Base-by-base conservation (phyloP, 1,284 basidiomycete genomes). In the Leccinum subatratum region DNA sequence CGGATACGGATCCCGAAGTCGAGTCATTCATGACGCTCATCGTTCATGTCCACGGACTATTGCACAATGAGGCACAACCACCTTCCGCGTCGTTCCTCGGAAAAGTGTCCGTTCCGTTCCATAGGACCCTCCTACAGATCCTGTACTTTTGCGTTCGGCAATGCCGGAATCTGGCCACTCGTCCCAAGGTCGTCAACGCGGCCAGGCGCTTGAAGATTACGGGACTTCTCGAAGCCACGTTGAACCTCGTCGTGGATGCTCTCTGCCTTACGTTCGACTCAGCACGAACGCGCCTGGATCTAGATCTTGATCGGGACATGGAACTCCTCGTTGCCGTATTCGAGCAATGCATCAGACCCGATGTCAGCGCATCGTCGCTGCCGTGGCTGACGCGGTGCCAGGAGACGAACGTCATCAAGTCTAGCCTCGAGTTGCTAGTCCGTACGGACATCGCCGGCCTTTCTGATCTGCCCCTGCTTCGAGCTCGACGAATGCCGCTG, bases 351-450 rank as follows among this genome's bases (percentile, higher is more conserved):
- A 91, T 86, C 4, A 83, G 86, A 14, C 79, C 83, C 9, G 89
- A 91, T 48, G 82, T 94, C 63, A 86, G 85, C 61, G 80, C 84
- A 0, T 87, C 90, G 0, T 85, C 91, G 1, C 79, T 82, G 2
- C 76, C 83, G 14, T 97, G 95, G 95, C 81, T 97, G 58, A 83
- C 88, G 22, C 83, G 87, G 62, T 91, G 93, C 67, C 91, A 94
- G 73, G 91, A 94, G 73, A 89, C 88, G 48, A 91, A 93, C 73
- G 84, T 96, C 20, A 87, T 96, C 70, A 84, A 86, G 54, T 81
- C 85, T 2, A 92, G 90, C 70, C 81, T 97, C 39, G 88, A 94
- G 64, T 83, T 96, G 0, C 85, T 93, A 70, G 83, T 83, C 32
- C 84, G 86, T 64, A 84, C 86, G 60, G 91, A 93, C 69, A 78